A percentile compares a stretch with the other conserved stretches of the same genome.
phyloP scores from a whole-genome alignment of 257 asterid genomes.

The Solanum sitiens region DNA sequence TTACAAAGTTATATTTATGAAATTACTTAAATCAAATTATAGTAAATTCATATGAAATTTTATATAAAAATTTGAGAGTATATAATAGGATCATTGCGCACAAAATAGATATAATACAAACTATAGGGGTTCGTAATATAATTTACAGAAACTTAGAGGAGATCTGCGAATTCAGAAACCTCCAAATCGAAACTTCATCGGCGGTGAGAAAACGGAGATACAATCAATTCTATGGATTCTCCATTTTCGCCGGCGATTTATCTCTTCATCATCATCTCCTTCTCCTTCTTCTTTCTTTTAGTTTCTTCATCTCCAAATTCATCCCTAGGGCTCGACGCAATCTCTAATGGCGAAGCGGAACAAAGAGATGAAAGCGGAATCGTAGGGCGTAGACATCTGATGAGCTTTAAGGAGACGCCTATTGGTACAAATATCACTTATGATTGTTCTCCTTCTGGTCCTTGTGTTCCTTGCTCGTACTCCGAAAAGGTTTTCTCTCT shows the following conservation, averaged over 20 bases:
- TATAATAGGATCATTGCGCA: background rate
- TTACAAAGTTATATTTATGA: too few species aligned
- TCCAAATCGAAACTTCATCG: background rate
- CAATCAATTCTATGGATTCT: background rate
- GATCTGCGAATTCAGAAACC: background rate
- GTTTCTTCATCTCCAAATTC: background rate
- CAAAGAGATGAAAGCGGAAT: background rate
- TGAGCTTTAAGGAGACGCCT: conserved; percentile 75
- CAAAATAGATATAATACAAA: background rate
- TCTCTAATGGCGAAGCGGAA: conserved; percentile 18
- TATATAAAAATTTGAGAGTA: background rate
- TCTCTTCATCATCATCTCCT: background rate
- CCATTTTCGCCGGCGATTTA: background rate
- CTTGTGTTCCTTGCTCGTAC: conserved; percentile 83
- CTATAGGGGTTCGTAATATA: background rate
- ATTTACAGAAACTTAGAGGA: background rate
- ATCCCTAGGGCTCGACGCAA: background rate
- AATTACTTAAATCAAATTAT: too few species aligned
- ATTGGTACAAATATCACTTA: conserved; percentile 72
- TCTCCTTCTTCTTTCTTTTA: background rate
- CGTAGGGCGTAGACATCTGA: conserved; percentile 35
- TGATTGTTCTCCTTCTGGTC: conserved; percentile 96
- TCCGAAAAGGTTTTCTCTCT: conserved; percentile 59
- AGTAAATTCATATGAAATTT: background rate
- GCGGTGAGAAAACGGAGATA: background rate